Percentiles rank a stretch among this genome's conserved stretches.
Evolutionary conservation across 164 flowering plant species (phyloP).

Genomic region (Litsea cubeba): DNA sequence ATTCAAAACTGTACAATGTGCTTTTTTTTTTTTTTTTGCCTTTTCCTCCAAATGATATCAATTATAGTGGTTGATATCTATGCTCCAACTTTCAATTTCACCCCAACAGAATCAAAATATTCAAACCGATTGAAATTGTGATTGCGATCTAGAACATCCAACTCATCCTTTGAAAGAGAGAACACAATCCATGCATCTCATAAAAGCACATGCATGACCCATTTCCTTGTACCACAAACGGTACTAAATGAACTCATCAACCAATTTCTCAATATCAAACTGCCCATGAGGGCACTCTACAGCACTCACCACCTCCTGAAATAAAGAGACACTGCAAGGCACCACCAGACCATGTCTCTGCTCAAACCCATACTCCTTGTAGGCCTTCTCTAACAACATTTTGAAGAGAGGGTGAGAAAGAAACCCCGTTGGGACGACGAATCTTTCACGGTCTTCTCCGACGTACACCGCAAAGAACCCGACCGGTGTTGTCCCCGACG

Average conservation of each 20-base stretch:
- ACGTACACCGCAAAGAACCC: conserved; percentile 77
- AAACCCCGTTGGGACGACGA: conserved; percentile 63
- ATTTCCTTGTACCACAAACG: no score
- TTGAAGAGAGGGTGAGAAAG: conserved; percentile 83
- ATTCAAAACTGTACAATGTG: no score
- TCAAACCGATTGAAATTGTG: no score
- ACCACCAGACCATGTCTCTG: conserved; percentile 60
- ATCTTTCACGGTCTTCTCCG: conserved; percentile 65
- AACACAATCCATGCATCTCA: no score
- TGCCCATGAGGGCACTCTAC: conserved; percentile 57
- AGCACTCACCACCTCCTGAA: conserved; percentile 61
- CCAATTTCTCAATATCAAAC: conserved; percentile 63
- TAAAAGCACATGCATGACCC: no score
- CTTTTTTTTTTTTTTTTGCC: no score
- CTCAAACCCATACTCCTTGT: conserved; percentile 65
- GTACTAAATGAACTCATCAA: conserved; percentile 45
- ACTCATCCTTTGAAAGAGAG: no score
- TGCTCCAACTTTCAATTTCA: no score
- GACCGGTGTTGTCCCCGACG: conserved; percentile 30
- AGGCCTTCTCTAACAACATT: conserved; percentile 78
- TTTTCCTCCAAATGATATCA: no score
- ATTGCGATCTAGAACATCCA: no score
- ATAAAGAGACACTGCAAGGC: conserved; percentile 71
- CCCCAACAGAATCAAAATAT: no score
- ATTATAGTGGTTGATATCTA: no score